These are phyloP conservation scores for Saturnispora sanitii DNA, from an alignment of 805 yeast species.

Conservation along the genomic window DNA sequence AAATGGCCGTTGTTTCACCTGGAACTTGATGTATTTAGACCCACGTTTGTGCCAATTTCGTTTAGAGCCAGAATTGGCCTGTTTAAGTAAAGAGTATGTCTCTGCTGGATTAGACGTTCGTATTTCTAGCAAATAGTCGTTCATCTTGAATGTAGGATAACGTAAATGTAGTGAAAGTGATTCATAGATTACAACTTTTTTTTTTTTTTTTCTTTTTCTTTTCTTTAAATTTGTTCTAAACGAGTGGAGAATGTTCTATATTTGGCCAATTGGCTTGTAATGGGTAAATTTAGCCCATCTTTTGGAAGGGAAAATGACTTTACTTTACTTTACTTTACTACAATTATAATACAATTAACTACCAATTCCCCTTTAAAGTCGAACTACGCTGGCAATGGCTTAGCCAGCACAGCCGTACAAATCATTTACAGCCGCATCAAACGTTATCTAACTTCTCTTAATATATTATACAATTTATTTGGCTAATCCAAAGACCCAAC, in stretches of 20 bases:
- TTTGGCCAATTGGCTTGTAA: too few relatives aligned
- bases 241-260: neutral
- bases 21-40: conserved; percentile 4
- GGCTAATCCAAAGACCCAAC: conserved; percentile 37
- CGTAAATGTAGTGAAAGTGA: neutral
- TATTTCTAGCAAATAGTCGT: conserved; percentile 3
- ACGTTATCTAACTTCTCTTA: neutral
- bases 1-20: conserved; percentile 5
- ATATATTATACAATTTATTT: neutral
- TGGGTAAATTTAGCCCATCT: too few relatives aligned
- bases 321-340: too few relatives aligned
- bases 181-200: neutral
- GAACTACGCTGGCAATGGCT: too few relatives aligned
- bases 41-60: neutral
- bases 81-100: neutral
- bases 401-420: neutral
- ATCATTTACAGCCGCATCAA: too few relatives aligned
- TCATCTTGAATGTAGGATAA: neutral
- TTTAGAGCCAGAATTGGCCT: too few relatives aligned
- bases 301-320: too few relatives aligned
- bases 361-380: too few relatives aligned
- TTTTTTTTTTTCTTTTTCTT: neutral
- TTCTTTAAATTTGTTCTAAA: neutral
- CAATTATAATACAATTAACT: too few relatives aligned
- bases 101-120: neutral